Base-by-base conservation (phyloP, 2,329 filamentous ascomycete genomes). In the Cylindrodendrum hubeiense region DNA sequence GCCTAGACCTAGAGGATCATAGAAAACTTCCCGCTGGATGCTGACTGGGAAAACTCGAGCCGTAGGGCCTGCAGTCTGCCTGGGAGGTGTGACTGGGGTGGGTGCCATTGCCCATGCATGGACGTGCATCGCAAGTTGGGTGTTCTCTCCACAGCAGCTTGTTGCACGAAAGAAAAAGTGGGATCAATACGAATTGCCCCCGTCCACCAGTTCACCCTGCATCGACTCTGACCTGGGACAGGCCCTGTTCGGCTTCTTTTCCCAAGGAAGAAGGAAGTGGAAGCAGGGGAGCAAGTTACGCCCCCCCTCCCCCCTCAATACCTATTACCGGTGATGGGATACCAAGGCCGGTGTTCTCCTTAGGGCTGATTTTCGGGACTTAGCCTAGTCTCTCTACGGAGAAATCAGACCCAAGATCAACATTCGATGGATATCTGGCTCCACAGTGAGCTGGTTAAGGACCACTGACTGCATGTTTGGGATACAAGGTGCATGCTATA, bases 121-220 rank as follows among this genome's bases (percentile, higher is more conserved):
- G 47, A 37, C n/a, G 47, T 41, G 54, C 33, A 62, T 51, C 26
- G 43, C 15, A 37, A 51, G 58, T 46, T 51, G 26, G 22, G 59
- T 30, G 44, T 65, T 67, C 65, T 54, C n/a, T n/a, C n/a, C 33
- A 53, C 44, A 30, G 54, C 66, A 53, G 41, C 43, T 53, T 63
- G 62, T 44, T 43, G 63, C 56, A 63, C 60, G 30, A 64, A 19
- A 46, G 60, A 33, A 39, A 59, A 41, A 58, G 55, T 53, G 55
- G 53, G 47, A 51, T 51, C 49, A 67, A 74, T 70, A 74, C 71
- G 72, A 74, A 67, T 44, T 22, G 49, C 43, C 56, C 47, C 33
- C 41, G 39, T 66, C 51, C 53, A 39, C 28, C 30, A 61, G 21
- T 28, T 54, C 58, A 63, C 59, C 54, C 47, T 66, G 64, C 46